Evolutionary conservation across 164 flowering plant species (phyloP), one percentile per base, ranked within the genome.

Genomic region (Chimonanthus salicifolius): DNA sequence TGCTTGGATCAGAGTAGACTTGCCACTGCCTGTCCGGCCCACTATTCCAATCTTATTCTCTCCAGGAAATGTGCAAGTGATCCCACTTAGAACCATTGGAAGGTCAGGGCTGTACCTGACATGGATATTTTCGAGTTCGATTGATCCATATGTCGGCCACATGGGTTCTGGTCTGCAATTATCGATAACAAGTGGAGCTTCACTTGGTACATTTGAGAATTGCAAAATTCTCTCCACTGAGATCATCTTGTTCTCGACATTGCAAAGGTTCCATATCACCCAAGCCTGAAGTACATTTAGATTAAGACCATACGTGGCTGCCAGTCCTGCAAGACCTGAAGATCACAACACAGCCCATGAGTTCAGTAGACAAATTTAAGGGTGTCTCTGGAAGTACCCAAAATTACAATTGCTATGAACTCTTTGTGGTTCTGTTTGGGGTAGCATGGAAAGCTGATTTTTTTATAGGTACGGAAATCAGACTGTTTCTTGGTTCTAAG

Each of bases 11-110:
- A 93, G 82, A 60, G 96, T 91, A 7, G 98, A 93, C 70, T 93
- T 92, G n/a, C 98, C 98, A 72, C 98, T 89, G 7, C 98, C 98
- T 0, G 98, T 92, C 68, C 98, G 78, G 16, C 98, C 98, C 15
- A 92, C 96, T 18, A 92, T 81, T 68, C 96, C 98, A 74, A 89
- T 86, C 80, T 89, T 92, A 71, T 80, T 89, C 49, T 67, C 75
- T 58, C 90, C 90, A 1, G 89, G 94, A 45, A 92, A 83, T n/a
- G 75, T 84, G 82, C 98, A 92, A 6, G 82, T 86, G 63, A 91
- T 75, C 16, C 91, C 96, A 67, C 77, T 87, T 49, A 92, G 86
- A 77, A 92, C 85, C 83, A 80, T 78, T 20, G 98, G 98, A 54
- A 87, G 89, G 69, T 68, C 46, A 13, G 92, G 90, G 70, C 44